These are phyloP conservation scores for Hysterium pulicare DNA, from an alignment of 2,329 filamentous ascomycete genomes.

Conservation along the genomic window DNA sequence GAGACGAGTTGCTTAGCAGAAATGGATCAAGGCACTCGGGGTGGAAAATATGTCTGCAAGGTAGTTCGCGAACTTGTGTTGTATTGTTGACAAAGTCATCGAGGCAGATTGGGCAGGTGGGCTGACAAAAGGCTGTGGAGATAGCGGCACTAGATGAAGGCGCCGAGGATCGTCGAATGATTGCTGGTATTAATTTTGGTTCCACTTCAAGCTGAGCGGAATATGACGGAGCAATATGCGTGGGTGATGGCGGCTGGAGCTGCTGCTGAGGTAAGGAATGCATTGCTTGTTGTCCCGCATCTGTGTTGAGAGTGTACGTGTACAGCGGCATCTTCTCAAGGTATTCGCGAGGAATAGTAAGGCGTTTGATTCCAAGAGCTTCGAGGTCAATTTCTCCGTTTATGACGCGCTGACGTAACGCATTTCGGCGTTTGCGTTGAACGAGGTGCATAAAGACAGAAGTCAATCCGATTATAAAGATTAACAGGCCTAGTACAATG, in stretches of 20 bases:
- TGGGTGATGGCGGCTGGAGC: conserved; percentile 8
- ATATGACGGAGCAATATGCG: conserved; percentile 7
- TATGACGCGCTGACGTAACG: conserved; percentile 66
- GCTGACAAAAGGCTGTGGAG: conserved; percentile 58
- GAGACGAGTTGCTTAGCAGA: conserved; percentile 70
- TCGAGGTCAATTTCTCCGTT: conserved; percentile 83
- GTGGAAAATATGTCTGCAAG: conserved; percentile 92
- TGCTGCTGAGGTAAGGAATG: conserved; percentile 12
- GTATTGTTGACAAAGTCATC: conserved; percentile 69
- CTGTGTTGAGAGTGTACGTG: conserved; percentile 56
- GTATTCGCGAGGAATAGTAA: conserved; percentile 70
- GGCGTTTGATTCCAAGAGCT: conserved; percentile 75
- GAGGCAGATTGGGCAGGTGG: conserved; percentile 85
- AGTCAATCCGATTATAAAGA: conserved; percentile 63
- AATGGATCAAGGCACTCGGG: conserved; percentile 88
- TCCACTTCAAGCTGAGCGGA: conserved; percentile 12
- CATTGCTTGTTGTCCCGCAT: neutral
- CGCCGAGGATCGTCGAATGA: conserved; percentile 19
- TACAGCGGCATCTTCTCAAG: conserved; percentile 75
- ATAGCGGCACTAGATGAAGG: conserved; percentile 12
- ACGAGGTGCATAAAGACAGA: conserved; percentile 73
- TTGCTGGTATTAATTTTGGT: conserved; percentile 11
- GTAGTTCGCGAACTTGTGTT: conserved; percentile 76
- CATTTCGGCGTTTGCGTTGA: conserved; percentile 66
- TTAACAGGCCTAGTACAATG: conserved; percentile 66